Evolutionary conservation across 208 protist genomes (phyloP), one percentile per base, ranked within the genome.

Genomic region (Crithidia thermophila): DNA sequence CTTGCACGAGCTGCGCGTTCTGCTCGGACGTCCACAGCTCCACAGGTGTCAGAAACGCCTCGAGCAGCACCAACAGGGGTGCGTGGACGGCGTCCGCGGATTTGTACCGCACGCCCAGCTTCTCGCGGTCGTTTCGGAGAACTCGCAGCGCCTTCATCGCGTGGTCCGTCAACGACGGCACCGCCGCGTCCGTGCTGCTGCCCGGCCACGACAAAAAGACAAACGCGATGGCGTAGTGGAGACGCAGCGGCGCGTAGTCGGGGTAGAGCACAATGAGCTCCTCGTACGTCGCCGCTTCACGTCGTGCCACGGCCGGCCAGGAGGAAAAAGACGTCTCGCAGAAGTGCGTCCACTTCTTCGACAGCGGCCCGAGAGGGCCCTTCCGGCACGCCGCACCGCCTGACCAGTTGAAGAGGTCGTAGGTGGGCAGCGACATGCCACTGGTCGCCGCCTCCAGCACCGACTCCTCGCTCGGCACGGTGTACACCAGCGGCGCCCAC

Each of bases 211-310:
- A n/a, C 13, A 73, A 28, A 40, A 78, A 77, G 16, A 43, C 28
- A 33, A 60, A 71, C 8, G 50, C 50, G 14, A 74, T 67, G 20
- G 72, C 69, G 66, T 96, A 93, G 75, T 96, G 91, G 20, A 90
- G 67, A 4, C 91, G 79, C 18, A 94, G 71, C 4, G 91, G 85
- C 1, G 74, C 82, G 60, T 82, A 90, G 39, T 64, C 27, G 0
- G 81, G 78, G 43, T 88, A 40, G 0, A 96, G 72, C 6, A 76
- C 91, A 40, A 96, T 93, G n/a, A 94, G 81, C 73, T 96, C 91
- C 74, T 96, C 91, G 18, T 85, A 77, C 34, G 83, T 63, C 0
- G 84, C 87, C 0, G 91, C 82, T 7, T 64, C 51, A 20, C 91
- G 88, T 5, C 67, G 52, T 9, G 50, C 55, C 13, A 74, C 68